Evolutionary conservation across 495 filamentous ascomycete genomes (phyloP).

Genomic region (Neurospora intermedia): DNA sequence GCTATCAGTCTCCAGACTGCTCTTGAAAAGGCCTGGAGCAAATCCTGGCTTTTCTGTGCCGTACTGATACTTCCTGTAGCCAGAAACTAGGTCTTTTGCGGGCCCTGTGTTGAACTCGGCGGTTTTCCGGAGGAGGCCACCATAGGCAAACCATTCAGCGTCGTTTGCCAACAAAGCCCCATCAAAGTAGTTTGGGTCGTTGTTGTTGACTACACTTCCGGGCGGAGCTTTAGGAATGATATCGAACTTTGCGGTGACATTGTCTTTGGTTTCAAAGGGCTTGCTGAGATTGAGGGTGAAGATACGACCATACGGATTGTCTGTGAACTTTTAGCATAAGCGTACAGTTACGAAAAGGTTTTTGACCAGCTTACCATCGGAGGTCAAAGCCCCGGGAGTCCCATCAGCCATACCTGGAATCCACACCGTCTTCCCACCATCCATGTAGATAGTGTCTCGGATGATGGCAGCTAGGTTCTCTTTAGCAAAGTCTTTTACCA

Average conservation of each 20-base stretch:
- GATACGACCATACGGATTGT: constrained; percentile 35
- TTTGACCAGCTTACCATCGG: constrained; percentile 16
- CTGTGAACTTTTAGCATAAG: constrained; percentile 10
- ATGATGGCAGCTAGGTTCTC: constrained; percentile 42
- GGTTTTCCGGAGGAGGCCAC: constrained; percentile 28
- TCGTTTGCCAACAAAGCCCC: constrained; percentile 60
- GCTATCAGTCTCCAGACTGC: constrained; percentile 18
- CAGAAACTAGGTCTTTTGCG: constrained; percentile 25
- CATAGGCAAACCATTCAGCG: constrained; percentile 46
- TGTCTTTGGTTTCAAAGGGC: constrained; percentile 44
- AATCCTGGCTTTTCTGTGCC: constrained; percentile 29
- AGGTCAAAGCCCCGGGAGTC: not conserved
- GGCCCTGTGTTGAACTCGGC: constrained; percentile 18
- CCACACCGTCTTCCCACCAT: constrained; percentile 51
- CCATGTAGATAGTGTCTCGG: constrained; percentile 56
- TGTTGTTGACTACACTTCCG: constrained; percentile 37
- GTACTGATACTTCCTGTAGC: constrained; percentile 46
- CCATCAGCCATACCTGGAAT: constrained; percentile 31
- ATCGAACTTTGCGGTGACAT: constrained; percentile 41
- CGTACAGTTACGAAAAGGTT: too few relatives aligned
- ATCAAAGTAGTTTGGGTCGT: constrained; percentile 49
- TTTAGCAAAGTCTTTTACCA: not conserved
- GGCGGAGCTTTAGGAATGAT: constrained; percentile 30
- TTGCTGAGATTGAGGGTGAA: constrained; percentile 50
- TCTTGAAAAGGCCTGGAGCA: constrained; percentile 27